Conservation (phyloP, 164 flowering plant genomes). For the Houttuynia cordata region DNA sequence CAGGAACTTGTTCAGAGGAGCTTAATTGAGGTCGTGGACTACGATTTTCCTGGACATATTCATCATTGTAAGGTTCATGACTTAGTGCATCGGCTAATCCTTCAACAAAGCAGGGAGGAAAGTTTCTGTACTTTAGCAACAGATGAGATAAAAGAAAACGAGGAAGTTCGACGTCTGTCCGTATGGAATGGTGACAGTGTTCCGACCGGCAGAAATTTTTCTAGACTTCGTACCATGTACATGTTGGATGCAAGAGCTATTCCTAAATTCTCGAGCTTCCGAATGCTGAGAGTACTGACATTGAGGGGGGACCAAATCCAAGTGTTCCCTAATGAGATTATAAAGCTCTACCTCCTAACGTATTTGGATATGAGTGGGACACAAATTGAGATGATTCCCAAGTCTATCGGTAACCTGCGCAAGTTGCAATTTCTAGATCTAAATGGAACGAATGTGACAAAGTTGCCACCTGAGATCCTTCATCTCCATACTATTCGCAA, state of each 20-base stretch:
- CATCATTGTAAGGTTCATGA: not conserved
- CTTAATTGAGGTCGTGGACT: not conserved
- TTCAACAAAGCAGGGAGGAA: not conserved
- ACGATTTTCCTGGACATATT: not conserved
- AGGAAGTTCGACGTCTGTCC: not conserved
- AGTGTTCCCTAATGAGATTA: not conserved
- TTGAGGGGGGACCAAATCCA: not conserved
- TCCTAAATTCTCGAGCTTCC: not conserved
- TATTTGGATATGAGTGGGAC: not conserved
- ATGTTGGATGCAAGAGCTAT: not conserved
- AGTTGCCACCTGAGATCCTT: not conserved
- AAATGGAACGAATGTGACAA: not conserved
- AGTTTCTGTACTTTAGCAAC: not conserved
- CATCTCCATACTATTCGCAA: too few relatives aligned
- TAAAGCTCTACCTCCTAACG: not conserved
- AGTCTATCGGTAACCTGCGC: not conserved
- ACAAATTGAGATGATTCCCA: not conserved
- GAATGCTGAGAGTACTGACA: not conserved
- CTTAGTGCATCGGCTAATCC: not conserved
- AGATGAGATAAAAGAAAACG: too few relatives aligned
- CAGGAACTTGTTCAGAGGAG: not conserved
- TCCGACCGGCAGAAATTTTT: not conserved
- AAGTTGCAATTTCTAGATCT: not conserved
- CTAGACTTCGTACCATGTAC: not conserved
- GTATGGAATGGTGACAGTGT: not conserved